Evolutionary conservation across 257 asterid species (phyloP).

Genomic region (Catharanthus roseus): DNA sequence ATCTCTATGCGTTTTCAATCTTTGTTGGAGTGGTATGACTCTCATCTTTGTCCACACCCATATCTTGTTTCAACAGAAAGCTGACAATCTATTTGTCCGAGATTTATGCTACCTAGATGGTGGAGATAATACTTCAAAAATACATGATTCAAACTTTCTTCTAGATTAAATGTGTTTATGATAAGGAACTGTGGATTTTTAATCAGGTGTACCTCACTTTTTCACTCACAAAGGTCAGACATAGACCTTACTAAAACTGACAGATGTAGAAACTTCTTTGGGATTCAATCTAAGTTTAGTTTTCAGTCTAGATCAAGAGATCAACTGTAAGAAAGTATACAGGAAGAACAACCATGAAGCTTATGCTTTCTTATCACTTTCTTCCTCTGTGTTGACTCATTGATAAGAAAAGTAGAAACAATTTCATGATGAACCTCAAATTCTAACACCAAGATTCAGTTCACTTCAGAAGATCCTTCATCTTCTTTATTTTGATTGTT

Average conservation of each 20-base stretch:
- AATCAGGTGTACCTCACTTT: too few species aligned
- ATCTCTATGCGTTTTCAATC: constrained; percentile 72
- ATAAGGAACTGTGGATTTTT: background rate
- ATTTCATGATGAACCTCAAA: too few species aligned
- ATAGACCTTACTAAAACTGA: too few species aligned
- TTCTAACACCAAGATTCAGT: background rate
- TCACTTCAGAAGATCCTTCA: background rate
- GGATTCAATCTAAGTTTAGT: background rate
- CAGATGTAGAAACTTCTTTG: too few species aligned
- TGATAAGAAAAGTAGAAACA: background rate
- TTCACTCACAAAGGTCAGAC: too few species aligned
- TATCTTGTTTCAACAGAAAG: background rate
- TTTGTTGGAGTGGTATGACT: constrained; percentile 76
- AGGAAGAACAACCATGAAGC: background rate
- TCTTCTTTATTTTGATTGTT: background rate
- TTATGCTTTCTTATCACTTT: background rate
- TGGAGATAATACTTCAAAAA: background rate
- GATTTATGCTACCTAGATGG: background rate
- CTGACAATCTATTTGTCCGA: background rate
- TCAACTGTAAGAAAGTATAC: background rate
- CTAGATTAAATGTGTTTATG: background rate
- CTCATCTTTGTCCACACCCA: constrained; percentile 3
- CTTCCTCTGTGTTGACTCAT: background rate
- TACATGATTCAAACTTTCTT: background rate
- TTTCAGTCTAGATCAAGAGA: background rate